Percentiles rank a stretch among this genome's conserved stretches.
Evolutionary conservation across 2,329 filamentous ascomycete species (phyloP).

Genomic region (Fusarium nodosum): DNA sequence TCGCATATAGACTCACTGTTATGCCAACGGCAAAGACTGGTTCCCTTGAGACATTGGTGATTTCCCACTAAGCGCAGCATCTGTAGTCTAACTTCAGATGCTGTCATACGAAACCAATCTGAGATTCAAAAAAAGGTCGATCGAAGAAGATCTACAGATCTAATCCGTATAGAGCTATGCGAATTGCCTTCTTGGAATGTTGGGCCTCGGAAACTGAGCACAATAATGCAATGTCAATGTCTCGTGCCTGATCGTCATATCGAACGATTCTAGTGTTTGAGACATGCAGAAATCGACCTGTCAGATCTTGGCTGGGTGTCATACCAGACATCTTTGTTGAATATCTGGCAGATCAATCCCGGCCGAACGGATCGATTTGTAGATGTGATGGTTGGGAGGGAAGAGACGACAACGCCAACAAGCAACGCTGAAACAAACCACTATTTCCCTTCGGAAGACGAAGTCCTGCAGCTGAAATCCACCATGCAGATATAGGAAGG

Average conservation of each 20-base stretch:
- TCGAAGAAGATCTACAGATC: conserved; percentile 2
- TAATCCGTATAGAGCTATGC: conserved; percentile 11
- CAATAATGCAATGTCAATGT: conserved; percentile 5
- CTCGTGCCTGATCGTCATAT: conserved; percentile 21
- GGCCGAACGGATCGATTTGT: conserved; percentile 9
- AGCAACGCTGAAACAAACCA: conserved; percentile 33
- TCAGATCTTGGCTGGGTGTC: conserved; percentile 30
- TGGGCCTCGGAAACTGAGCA: conserved; percentile 6
- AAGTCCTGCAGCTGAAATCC: conserved; percentile 30
- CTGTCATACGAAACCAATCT: conserved; percentile 5
- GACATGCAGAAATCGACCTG: conserved; percentile 21
- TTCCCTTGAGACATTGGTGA: conserved; percentile 10
- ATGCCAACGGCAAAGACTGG: conserved; percentile 16
- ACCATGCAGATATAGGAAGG: conserved; percentile 22
- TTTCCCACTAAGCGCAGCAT: conserved; percentile 7
- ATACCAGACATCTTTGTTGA: conserved; percentile 14
- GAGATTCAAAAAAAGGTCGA: conserved; percentile 13
- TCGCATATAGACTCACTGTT: conserved; percentile 5
- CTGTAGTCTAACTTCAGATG: conserved; percentile 3
- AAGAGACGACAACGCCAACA: conserved; percentile 47
- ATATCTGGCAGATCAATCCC: conserved; percentile 12
- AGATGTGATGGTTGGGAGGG: conserved; percentile 36
- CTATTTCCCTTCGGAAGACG: conserved; percentile 22
- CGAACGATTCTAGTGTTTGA: conserved; percentile 13
- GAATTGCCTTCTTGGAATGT: conserved; percentile 4